Base-by-base conservation (phyloP, 352 stramenopile species). In the Phytophthora megakarya region DNA sequence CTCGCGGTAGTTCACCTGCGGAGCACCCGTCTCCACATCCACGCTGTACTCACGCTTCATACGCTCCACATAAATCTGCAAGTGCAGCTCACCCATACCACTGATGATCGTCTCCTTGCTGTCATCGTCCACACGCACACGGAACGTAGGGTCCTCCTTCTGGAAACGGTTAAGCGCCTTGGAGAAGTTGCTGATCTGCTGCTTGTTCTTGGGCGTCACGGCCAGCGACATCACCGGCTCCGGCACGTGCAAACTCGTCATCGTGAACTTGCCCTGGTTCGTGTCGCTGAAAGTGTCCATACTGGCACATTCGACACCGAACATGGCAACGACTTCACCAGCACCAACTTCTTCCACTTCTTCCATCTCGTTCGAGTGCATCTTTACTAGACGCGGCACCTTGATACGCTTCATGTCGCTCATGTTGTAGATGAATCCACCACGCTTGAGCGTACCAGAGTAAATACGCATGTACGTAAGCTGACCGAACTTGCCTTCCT, bases 321-420 rank as follows among this genome's bases (percentile, higher is more conserved):
- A 99, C 91, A 99, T 99, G 51, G 97, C 97, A 8, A 97, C 94
- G 47, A 99, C 97, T 72, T 99, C 97, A 49, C 97, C 97, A 37
- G 96, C 86, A 30, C 85, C 75, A 39, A 96, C 97, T 67, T 95
- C 88, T 19, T 98, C 89, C 45, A 99, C 97, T 65, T 99, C 97
- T 84, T 99, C 92, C 98, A 99, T 99, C 64, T 99, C 97, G 76
- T 99, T 97, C 35, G 96, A 98, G 85, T 99, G 97, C 97, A 99
- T 99, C 56, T 98, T 93, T 50, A 99, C 97, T 39, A 99, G 93
- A 28, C 97, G 90, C 39, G 97, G 92, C 56, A 99, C 85, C 73
- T 99, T 99, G 64, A 99, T 93, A 56, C 81, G 81, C 82, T 95
- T 95, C 86, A 92, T 92, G 72, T 92, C 81, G 56, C 75, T 84